A percentile compares a stretch with the other conserved stretches of the same genome.
Evolutionary conservation across 2,329 filamentous ascomycete genomes (phyloP).

Genomic region (Aspergillus thermomutatus): DNA sequence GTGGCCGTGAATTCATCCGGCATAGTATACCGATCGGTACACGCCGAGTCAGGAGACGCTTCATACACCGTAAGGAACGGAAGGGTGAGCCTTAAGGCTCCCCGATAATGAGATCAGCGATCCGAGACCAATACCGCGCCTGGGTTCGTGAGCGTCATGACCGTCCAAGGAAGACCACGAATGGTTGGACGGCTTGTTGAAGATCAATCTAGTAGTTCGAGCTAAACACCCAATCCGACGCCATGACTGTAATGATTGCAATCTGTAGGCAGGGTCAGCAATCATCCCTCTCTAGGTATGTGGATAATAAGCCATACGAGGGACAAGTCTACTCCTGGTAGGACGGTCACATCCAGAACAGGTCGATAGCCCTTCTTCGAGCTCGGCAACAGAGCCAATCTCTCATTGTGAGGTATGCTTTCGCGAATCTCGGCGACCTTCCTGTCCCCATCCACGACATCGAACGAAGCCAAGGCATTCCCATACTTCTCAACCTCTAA

Average conservation of each 20-base stretch:
- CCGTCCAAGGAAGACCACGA: neutral
- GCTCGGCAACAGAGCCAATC: constrained; percentile 12
- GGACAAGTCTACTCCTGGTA: constrained; percentile 22
- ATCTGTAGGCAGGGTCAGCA: constrained; percentile 5
- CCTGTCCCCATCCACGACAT: constrained; percentile 21
- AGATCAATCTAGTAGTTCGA: constrained; percentile 8
- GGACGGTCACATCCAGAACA: constrained; percentile 23
- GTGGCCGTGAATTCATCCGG: neutral
- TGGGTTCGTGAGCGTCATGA: neutral
- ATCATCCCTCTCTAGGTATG: neutral
- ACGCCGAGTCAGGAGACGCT: neutral
- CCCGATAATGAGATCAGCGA: neutral
- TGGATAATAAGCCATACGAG: constrained; percentile 16
- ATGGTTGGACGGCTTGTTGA: neutral
- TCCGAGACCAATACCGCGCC: neutral
- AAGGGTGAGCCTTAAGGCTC: neutral
- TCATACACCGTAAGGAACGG: neutral
- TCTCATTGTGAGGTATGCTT: constrained; percentile 17
- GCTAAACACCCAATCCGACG: constrained; percentile 17
- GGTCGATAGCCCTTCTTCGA: constrained; percentile 19
- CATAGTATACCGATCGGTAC: neutral
- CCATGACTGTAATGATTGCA: constrained; percentile 19
- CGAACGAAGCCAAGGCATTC: constrained; percentile 14
- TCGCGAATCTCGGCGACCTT: constrained; percentile 17
- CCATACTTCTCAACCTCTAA: constrained; percentile 17